These are phyloP conservation scores for Aureobasidium sp. DNA, from an alignment of 2,329 filamentous ascomycete genomes.

Conservation along the genomic window DNA sequence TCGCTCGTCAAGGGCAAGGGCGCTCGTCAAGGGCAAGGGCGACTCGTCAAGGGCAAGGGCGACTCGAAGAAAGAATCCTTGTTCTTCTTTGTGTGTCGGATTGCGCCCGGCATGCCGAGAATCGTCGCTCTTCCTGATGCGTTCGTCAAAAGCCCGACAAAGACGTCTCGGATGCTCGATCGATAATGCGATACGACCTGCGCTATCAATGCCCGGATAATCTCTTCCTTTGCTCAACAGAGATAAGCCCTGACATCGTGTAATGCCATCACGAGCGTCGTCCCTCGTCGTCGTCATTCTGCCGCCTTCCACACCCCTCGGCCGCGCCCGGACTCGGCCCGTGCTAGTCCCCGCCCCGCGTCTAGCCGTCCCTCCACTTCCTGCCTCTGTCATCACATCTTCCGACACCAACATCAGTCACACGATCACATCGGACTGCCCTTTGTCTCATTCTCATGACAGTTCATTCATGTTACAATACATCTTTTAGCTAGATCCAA, in stretches of 20 bases:
- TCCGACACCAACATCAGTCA: background rate
- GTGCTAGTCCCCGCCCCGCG: background rate
- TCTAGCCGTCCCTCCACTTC: background rate
- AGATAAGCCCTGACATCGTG: constrained; percentile 6
- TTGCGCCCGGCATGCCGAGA: constrained; percentile 2
- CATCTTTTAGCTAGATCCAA: background rate
- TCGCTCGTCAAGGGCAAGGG: too few relatives aligned
- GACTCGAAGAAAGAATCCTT: background rate
- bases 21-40: too few relatives aligned
- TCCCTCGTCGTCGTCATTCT: background rate
- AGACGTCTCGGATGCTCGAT: background rate
- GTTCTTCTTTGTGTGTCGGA: constrained; percentile 3
- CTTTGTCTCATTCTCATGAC: constrained; percentile 9
- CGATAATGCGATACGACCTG: too few relatives aligned
- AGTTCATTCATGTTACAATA: background rate
- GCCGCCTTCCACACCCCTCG: background rate
- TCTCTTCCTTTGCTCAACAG: background rate
- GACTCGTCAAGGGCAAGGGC: background rate
- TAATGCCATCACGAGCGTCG: constrained; percentile 1
- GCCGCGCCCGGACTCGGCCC: background rate
- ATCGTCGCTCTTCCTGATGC: background rate
- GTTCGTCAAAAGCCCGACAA: background rate
- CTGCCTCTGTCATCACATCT: background rate
- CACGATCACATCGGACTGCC: background rate
- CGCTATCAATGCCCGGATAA: background rate